Base-by-base conservation (phyloP, 345 rosid species). In the Erodium maritimum region DNA sequence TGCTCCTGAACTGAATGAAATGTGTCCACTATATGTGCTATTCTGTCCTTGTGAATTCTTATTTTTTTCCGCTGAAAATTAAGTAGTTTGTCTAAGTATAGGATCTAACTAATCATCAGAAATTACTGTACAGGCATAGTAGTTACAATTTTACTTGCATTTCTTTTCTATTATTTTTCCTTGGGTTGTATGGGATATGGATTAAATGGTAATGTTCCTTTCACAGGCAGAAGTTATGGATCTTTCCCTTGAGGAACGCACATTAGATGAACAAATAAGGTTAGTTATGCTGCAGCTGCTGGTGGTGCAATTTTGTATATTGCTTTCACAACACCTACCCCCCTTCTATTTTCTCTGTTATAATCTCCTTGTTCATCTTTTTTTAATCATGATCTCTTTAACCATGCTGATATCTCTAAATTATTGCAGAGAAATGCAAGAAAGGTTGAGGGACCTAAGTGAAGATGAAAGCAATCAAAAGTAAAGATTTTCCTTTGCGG, bases 401-500 rank as follows among this genome's bases (percentile, higher is more conserved):
- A 45, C 51, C 61, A 61, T 72, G 18, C 79, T 71, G 74, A 80
- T 19, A 22, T 64, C 25, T 61, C 46, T 19, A 63, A 64, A 64
- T 69, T 66, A 50, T 70, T 74, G 64, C 88, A 93, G 97, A 62
- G 90, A 80, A 65, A 83, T 85, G 80, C 97, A 89, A 79, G 95
- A 87, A 70, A 78, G 85, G 62, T 63, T 89, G 72, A 83, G 90
- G 75, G 83, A 74, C 72, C 77, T 89, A 61, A 89, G 96, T 56
- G 99, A 87, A 82, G 90, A 85, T 65, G 97, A 83, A 69, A 79
- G 75, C 69, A 83, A 85, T 62, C 89, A 83, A 71, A 85, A 75
- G 97, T 89, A 77, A 71, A 69, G 53, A n/a, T 55, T 66, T 52
- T 56, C 65, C 52, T 50, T 42, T 23, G 46, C 14, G 12, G 48